Evolutionary conservation across 1,284 basidiomycete genomes (phyloP), one percentile per base, ranked within the genome.

Genomic region (Mrakiaceae sp.): DNA sequence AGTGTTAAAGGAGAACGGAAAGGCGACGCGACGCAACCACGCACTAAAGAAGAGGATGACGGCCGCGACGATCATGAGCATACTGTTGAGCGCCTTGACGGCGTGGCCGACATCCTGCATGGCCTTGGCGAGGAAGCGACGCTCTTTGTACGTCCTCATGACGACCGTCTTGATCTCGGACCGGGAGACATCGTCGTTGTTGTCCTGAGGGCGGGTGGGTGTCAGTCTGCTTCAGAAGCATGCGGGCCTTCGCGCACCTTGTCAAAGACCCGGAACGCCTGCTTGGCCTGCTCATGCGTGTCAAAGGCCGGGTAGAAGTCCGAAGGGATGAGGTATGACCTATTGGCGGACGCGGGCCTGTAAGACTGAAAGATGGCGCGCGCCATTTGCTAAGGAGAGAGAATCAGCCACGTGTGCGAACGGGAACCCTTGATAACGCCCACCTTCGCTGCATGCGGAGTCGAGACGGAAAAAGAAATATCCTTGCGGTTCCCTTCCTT

Each of bases 161-260:
- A 90, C 74, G 43, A 81, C 82, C 55, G 81, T 80, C 76, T 89
- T 90, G 73, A 90, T 82, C 75, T 90, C 88, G 46, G 81, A 78
- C 62, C 84, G 81, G n/a, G 85, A 84, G 64, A 90, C 80, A 72
- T 90, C 88, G 16, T 86, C 87, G 68, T 90, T 88, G 70, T 83
- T 81, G 72, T 90, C 88, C 68, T 78, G 11, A 40, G 39, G 39
- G 16, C 11, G 10, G 53, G 27, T 7, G 58, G 4, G 3, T 44
- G 5, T 7, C 2, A 9, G 12, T 59, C 40, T 4, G 12, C 11
- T 48, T 9, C 10, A 59, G 46, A 16, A 11, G 4, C n/a, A n/a
- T 46, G 27, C 14, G 2, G 27, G 27, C 27, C 27, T 27, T 27
- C 27, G 27, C 27, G 27, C 27, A 27, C 27, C 27, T 12, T 80